These are phyloP conservation scores for Helichrysum umbraculigerum DNA, from an alignment of 129 eudicot genomes.

Conservation along the genomic window DNA sequence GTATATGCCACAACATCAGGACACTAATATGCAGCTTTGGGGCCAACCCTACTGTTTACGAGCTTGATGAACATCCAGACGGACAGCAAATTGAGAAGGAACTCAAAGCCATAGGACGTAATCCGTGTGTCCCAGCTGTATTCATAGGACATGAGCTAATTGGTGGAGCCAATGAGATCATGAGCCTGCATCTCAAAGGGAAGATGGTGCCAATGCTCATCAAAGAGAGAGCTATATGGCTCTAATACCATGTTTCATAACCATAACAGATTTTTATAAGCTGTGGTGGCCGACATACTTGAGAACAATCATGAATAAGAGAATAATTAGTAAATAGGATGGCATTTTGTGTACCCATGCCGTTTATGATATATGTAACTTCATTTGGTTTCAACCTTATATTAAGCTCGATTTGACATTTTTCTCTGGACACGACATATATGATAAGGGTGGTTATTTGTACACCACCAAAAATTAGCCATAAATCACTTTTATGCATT, in stretches of 20 bases:
- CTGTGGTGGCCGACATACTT: not conserved
- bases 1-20: too few species aligned
- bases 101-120: conserved; percentile 26
- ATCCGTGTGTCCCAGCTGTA: conserved; percentile 53
- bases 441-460: too few species aligned
- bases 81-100: too few species aligned
- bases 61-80: too few species aligned
- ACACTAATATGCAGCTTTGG: conserved; percentile 28
- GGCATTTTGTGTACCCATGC: not conserved
- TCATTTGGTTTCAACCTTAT: not conserved
- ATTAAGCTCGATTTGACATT: too few species aligned
- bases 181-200: conserved; percentile 34
- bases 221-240: conserved; percentile 13
- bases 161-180: conserved; percentile 50
- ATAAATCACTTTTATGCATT: too few species aligned
- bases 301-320: not conserved
- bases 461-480: too few species aligned
- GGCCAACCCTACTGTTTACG: conserved; percentile 55
- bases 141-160: conserved; percentile 48
- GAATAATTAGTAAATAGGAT: not conserved
- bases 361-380: not conserved
- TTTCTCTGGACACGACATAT: too few species aligned
- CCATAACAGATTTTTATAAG: not conserved
- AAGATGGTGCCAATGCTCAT: not conserved
- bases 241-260: not conserved